Conservation (phyloP, 2,329 filamentous ascomycete species). For the Teratosphaeria viscida region DNA sequence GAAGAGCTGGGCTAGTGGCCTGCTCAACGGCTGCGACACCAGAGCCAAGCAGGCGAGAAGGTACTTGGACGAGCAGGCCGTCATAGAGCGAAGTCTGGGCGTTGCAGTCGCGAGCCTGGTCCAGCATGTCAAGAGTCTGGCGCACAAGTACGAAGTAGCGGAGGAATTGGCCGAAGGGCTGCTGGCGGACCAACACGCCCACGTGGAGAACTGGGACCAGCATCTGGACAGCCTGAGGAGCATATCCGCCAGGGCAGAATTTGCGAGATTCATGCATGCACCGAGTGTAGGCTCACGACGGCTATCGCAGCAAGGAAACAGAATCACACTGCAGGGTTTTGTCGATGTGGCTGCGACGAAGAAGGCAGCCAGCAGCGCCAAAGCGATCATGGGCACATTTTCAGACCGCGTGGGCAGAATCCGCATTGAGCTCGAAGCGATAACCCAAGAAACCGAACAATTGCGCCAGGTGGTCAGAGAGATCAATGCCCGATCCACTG, state of each 20-base stretch:
- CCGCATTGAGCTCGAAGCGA: slow-evolving; percentile 31
- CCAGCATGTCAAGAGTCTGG: slow-evolving; percentile 59
- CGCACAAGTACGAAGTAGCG: slow-evolving; percentile 60
- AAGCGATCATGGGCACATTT: slow-evolving; percentile 52
- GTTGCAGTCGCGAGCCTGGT: slow-evolving; percentile 81
- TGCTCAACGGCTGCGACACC: slow-evolving; percentile 58
- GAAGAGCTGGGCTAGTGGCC: slow-evolving; percentile 63
- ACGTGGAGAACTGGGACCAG: slow-evolving; percentile 56
- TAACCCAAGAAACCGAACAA: slow-evolving; percentile 34
- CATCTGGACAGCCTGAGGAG: slow-evolving; percentile 55
- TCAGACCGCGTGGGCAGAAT: slow-evolving; percentile 42
- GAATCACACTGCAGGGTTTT: slow-evolving; percentile 60
- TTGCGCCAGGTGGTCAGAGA: slow-evolving; percentile 35
- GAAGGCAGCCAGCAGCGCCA: slow-evolving; percentile 59
- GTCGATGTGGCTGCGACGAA: slow-evolving; percentile 64
- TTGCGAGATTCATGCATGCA: slow-evolving; percentile 42
- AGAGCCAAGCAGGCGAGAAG: slow-evolving; percentile 54
- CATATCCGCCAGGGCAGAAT: slow-evolving; percentile 54
- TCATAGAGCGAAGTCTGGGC: slow-evolving; percentile 69
- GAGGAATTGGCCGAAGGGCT: slow-evolving; percentile 60
- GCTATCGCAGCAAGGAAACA: slow-evolving; percentile 30
- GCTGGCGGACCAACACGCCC: slow-evolving; percentile 54
- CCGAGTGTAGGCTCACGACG: slow-evolving; percentile 9
- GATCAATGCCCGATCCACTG: slow-evolving; percentile 24
- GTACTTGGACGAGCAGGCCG: slow-evolving; percentile 61